Percentiles rank a stretch among this genome's conserved stretches.
phyloP scores from a whole-genome alignment of 169 alveolate genomes.

The Plasmodium falciparum region DNA sequence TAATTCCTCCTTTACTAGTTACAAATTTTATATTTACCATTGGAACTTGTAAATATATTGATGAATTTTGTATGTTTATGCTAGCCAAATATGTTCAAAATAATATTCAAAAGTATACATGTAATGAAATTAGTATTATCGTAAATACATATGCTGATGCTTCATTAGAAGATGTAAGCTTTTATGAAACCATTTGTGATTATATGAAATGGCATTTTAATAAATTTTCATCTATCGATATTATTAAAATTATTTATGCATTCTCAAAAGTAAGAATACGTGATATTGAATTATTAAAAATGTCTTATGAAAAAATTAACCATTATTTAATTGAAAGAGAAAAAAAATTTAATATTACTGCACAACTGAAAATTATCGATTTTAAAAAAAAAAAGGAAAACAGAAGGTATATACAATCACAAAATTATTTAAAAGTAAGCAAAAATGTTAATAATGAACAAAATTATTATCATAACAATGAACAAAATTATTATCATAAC shows the following conservation, averaged over 20 bases:
- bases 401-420: neutral
- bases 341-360: slow-evolving; percentile 3
- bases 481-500: neutral
- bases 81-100: slow-evolving; percentile 73
- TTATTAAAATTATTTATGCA: slow-evolving; percentile 54
- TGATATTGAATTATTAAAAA: slow-evolving; percentile 38
- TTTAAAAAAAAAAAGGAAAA: neutral
- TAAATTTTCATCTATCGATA: slow-evolving; percentile 42
- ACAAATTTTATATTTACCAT: slow-evolving; percentile 73
- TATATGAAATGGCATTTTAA: slow-evolving; percentile 34
- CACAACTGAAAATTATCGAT: slow-evolving; percentile 5
- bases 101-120: slow-evolving; percentile 27
- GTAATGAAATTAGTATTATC: slow-evolving; percentile 50
- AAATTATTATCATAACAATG: neutral
- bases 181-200: slow-evolving; percentile 73
- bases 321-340: slow-evolving; percentile 46
- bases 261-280: slow-evolving; percentile 70
- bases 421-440: neutral
- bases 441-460: neutral
- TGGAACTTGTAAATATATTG: slow-evolving; percentile 72
- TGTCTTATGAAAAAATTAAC: slow-evolving; percentile 56
- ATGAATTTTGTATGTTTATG: slow-evolving; percentile 76
- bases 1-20: slow-evolving; percentile 40
- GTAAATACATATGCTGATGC: slow-evolving; percentile 77
- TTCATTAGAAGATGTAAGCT: slow-evolving; percentile 68